Evolutionary conservation across 2,329 filamentous ascomycete species (phyloP).

Genomic region (Colletotrichum destructivum): DNA sequence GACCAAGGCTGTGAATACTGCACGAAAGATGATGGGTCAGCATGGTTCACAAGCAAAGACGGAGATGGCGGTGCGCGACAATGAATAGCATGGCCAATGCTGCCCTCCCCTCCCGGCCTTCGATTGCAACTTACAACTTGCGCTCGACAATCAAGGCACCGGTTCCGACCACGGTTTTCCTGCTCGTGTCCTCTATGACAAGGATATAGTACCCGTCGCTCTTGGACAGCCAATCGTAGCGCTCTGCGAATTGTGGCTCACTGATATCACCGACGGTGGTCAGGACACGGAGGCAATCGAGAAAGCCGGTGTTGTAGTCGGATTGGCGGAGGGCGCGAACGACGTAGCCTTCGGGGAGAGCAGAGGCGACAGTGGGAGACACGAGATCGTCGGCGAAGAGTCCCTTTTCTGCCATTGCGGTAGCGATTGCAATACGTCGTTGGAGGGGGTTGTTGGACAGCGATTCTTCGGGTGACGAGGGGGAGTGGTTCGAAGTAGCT

Average conservation of each 20-base stretch:
- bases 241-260: slow-evolving; percentile 80
- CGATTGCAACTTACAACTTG: slow-evolving; percentile 79
- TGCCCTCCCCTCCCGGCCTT: not conserved
- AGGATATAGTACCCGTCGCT: slow-evolving; percentile 89
- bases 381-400: slow-evolving; percentile 87
- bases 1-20: slow-evolving; percentile 84
- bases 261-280: slow-evolving; percentile 93
- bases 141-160: slow-evolving; percentile 92
- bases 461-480: not conserved
- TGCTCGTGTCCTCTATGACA: slow-evolving; percentile 81
- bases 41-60: slow-evolving; percentile 19
- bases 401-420: slow-evolving; percentile 60
- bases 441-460: not conserved
- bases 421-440: not conserved
- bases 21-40: slow-evolving; percentile 43
- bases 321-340: slow-evolving; percentile 83
- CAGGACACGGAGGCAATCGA: slow-evolving; percentile 91
- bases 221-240: slow-evolving; percentile 85
- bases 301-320: slow-evolving; percentile 87
- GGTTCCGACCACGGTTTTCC: slow-evolving; percentile 83
- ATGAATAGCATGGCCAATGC: too few species aligned
- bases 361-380: slow-evolving; percentile 79
- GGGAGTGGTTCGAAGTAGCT: not conserved
- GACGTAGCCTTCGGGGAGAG: slow-evolving; percentile 85
- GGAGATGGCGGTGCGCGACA: not conserved